Percentiles rank a stretch among this genome's conserved stretches.
These are phyloP conservation scores for Fusarium sp. DNA, from an alignment of 2,329 filamentous ascomycete species.

Conservation along the genomic window DNA sequence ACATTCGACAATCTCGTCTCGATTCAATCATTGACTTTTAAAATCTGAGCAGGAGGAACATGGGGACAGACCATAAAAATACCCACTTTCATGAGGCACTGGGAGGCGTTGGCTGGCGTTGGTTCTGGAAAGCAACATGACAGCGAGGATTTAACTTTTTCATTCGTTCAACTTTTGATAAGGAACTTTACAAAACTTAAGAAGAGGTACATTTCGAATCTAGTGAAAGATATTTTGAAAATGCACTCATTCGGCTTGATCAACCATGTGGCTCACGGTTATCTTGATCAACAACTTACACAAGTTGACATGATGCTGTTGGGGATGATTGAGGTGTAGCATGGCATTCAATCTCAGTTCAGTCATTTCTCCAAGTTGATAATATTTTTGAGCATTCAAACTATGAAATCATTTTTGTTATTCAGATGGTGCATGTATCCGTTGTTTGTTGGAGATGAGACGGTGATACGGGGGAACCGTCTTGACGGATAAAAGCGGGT, in stretches of 20 bases:
- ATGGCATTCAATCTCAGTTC: no score
- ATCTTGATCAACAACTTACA: no score
- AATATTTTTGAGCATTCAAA: no score
- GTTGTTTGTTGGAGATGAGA: background rate
- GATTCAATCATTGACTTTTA: background rate
- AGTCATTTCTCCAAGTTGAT: no score
- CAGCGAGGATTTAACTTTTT: conserved; percentile 28
- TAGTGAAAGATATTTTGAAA: background rate
- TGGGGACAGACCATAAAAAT: conserved; percentile 16
- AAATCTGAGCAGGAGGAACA: conserved; percentile 6
- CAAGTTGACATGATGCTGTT: no score
- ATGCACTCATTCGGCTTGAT: background rate
- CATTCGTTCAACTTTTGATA: conserved; percentile 10
- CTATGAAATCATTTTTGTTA: background rate
- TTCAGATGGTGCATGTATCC: no score
- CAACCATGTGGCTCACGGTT: background rate
- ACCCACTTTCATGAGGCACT: conserved; percentile 24
- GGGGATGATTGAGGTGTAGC: no score
- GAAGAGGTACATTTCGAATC: background rate
- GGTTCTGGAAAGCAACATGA: conserved; percentile 30
- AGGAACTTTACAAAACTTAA: background rate
- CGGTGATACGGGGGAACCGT: background rate
- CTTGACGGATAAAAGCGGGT: conserved; percentile 33
- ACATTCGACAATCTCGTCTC: background rate
- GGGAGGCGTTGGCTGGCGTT: conserved; percentile 41